Base-by-base conservation (phyloP, 345 rosid genomes). In the Excoecaria agallocha region DNA sequence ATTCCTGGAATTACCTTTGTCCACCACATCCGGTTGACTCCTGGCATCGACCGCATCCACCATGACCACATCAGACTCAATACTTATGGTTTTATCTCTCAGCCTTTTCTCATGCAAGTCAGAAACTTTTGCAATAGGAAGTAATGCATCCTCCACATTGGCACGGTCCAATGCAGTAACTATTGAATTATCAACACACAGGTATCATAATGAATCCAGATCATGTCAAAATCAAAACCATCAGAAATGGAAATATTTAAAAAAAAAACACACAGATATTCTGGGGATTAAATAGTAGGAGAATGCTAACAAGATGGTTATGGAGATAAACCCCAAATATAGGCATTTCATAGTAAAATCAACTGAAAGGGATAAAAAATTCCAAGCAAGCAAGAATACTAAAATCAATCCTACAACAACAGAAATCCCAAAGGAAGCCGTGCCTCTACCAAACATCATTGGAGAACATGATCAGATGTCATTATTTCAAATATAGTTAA, bases 141-240 rank as follows among this genome's bases (percentile, higher is more conserved):
- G 88, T 45, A 82, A 52, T 19, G 98, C 97, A 81, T 89, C 97
- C 84, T 95, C 96, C 41, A 94, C 94, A 84, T 90, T 83, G 56
- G 97, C 88, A 74, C 98, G 89, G 78, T 95, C 99, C 75, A 95
- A 74, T 69, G 98, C 94, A 65, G 88, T 87, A 52, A 91, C 99
- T 95, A 86, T 73, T 55, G 54, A 81, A 79, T 61, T 13, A 83
- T 38, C 64, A 81, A 84, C 19, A 12, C 54, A 35, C 74, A 50
- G 5, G 49, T 13, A 38, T 60, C 51, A 66, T 22, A 43, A 80
- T 60, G 9, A 64, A 58, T 62, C 37, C 70, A 73, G 69, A 54
- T 43, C 0, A 24, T 6, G 10, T 43, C 8, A 43, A 59, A 35
- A 56, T 30, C 13, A 52, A 10, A 46, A 35, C 12, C 20, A 57